phyloP scores from a whole-genome alignment of 352 stramenopile species.

The Phytopythium aichiense region DNA sequence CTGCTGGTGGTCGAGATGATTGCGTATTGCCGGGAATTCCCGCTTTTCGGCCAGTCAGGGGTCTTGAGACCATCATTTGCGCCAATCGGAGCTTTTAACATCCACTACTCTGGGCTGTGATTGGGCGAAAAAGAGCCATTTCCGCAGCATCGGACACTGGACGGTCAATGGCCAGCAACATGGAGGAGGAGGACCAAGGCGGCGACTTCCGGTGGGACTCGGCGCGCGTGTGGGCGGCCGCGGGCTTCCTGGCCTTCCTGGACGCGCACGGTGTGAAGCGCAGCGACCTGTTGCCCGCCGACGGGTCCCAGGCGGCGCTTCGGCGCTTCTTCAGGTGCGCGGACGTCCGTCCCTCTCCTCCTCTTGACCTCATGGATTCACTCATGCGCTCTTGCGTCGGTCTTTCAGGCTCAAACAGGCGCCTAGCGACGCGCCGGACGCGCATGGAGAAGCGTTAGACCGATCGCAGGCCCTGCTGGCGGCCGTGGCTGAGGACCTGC shows the following conservation, averaged over 20 bases:
- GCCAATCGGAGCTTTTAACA: conserved; percentile 1
- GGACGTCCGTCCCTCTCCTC: not conserved
- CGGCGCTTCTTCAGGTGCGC: conserved; percentile 62
- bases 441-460: no score
- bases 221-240: conserved; percentile 29
- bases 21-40: not conserved
- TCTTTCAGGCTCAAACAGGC: conserved; percentile 7
- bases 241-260: conserved; percentile 61
- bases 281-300: conserved; percentile 33
- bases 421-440: not conserved
- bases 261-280: conserved; percentile 37
- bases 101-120: not conserved
- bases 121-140: not conserved
- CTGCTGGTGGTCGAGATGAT: not conserved
- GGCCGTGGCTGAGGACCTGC: conserved; percentile 5
- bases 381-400: not conserved
- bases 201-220: conserved; percentile 29
- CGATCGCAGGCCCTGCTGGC: not conserved
- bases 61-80: not conserved
- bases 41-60: not conserved
- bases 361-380: not conserved
- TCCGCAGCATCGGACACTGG: not conserved
- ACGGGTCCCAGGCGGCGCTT: conserved; percentile 11
- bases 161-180: not conserved
- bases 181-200: conserved; percentile 1